These are phyloP conservation scores for Candida awuae DNA, from an alignment of 805 yeast species.

Conservation along the genomic window DNA sequence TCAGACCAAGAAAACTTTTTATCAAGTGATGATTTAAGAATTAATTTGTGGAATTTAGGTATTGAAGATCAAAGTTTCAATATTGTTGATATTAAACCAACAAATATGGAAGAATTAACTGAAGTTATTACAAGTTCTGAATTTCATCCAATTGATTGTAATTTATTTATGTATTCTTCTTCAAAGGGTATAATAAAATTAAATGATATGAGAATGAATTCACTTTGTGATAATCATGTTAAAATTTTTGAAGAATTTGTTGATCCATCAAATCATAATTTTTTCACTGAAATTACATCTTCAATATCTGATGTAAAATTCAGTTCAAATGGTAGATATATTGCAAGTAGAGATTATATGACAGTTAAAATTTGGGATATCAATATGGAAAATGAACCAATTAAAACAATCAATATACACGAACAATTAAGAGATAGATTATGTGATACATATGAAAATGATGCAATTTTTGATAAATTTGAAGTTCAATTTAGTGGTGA, in stretches of 20 bases:
- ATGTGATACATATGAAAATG: conserved; percentile 97
- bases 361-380: conserved; percentile 98
- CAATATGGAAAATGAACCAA: conserved; percentile 91
- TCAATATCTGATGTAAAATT: conserved; percentile 91
- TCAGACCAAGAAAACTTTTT: conserved; percentile 94
- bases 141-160: conserved; percentile 90
- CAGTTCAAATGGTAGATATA: conserved; percentile 84
- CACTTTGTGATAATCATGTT: conserved; percentile 86
- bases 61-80: conserved; percentile 93
- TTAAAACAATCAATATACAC: conserved; percentile 90
- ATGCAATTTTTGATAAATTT: conserved; percentile 96
- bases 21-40: conserved; percentile 87
- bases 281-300: conserved; percentile 94
- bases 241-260: conserved; percentile 84
- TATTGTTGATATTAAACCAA: conserved; percentile 96
- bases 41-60: conserved; percentile 91
- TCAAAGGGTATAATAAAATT: conserved; percentile 93
- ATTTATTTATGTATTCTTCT: conserved; percentile 88
- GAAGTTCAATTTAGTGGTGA: conserved; percentile 95
- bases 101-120: conserved; percentile 96
- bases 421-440: conserved; percentile 87
- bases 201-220: conserved; percentile 93
- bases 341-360: conserved; percentile 95
- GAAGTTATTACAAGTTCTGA: conserved; percentile 96
- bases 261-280: conserved; percentile 89